phyloP scores from a whole-genome alignment of 2,329 filamentous ascomycete species.

The Colletotrichum sp. region DNA sequence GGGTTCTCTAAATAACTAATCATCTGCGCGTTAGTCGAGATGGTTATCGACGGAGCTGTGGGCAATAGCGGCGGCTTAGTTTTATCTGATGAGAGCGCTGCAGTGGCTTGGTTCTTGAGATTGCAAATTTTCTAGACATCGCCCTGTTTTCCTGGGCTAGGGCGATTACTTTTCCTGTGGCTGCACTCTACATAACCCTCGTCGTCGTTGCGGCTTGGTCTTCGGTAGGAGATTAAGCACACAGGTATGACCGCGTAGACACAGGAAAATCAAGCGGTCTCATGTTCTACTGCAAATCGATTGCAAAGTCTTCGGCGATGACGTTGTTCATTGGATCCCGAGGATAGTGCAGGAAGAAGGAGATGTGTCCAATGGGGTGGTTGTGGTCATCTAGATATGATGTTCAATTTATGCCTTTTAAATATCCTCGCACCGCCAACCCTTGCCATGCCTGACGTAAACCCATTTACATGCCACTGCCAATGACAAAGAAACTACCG shows the following conservation, averaged over 20 bases:
- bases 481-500: not conserved
- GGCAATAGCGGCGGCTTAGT: not conserved
- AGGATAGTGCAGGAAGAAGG: fast-evolving
- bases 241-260: fast-evolving
- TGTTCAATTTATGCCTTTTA: not conserved
- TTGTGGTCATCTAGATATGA: not conserved
- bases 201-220: not conserved
- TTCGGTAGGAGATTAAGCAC: not conserved
- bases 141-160: fast-evolving
- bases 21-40: not conserved
- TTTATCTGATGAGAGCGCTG: not conserved
- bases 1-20: not conserved
- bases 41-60: fast-evolving
- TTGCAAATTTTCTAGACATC: not conserved
- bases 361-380: not conserved
- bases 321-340: fast-evolving
- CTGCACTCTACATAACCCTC: not conserved
- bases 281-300: fast-evolving
- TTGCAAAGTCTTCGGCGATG: not conserved
- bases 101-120: not conserved
- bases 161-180: fast-evolving
- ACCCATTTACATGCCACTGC: fast-evolving
- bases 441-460: not conserved
- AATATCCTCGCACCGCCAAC: not conserved
- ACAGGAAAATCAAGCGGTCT: fast-evolving